A percentile compares a stretch with the other conserved stretches of the same genome.
These are phyloP conservation scores for Pluteus cervinus DNA, from an alignment of 768 basidiomycete species.

Conservation along the genomic window DNA sequence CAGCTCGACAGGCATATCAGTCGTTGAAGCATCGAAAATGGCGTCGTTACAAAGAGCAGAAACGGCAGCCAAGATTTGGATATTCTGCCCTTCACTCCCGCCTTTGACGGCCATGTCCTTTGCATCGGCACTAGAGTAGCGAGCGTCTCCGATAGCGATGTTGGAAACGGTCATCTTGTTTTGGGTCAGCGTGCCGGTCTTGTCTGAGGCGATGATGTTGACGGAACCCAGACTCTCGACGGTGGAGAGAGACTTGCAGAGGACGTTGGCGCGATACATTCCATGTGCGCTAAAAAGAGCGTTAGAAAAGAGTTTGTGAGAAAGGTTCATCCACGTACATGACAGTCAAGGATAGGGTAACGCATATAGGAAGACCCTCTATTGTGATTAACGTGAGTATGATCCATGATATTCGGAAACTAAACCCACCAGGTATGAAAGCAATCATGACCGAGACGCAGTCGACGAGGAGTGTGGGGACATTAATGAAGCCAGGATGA, in stretches of 20 bases:
- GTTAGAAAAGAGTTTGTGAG: no score
- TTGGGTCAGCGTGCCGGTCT: slow-evolving; percentile 61
- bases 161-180: slow-evolving; percentile 55
- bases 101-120: slow-evolving; percentile 5
- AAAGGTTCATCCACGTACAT: no score
- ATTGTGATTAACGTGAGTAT: not conserved
- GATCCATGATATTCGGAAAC: slow-evolving; percentile 3
- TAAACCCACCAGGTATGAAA: slow-evolving; percentile 28
- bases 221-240: slow-evolving; percentile 58
- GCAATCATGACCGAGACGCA: slow-evolving; percentile 51
- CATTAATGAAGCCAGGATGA: slow-evolving; percentile 40
- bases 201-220: slow-evolving; percentile 52
- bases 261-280: no score
- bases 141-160: slow-evolving; percentile 29
- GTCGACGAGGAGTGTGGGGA: slow-evolving; percentile 46
- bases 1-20: slow-evolving; percentile 17
- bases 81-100: slow-evolving; percentile 12
- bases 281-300: no score
- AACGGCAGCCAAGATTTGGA: slow-evolving; percentile 30
- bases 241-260: slow-evolving; percentile 46
- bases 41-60: slow-evolving; percentile 51
- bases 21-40: slow-evolving; percentile 26
- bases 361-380: slow-evolving; percentile 47
- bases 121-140: slow-evolving; percentile 19
- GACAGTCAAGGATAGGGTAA: slow-evolving; percentile 49